Evolutionary conservation across 129 eudicot genomes (phyloP).

Genomic region (Deinandra increscens): DNA sequence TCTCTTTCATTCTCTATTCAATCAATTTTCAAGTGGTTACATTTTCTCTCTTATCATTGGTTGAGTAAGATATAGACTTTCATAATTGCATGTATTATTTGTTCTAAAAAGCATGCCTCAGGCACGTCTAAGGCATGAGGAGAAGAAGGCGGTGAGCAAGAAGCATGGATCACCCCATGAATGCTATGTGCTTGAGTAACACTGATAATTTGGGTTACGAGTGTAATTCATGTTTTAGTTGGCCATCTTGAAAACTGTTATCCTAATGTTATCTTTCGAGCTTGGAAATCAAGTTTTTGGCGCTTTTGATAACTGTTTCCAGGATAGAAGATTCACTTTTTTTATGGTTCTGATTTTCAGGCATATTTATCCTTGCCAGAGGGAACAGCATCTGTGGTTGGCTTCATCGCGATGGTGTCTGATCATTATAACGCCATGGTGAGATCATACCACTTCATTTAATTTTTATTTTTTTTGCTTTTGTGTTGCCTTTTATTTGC

Average conservation of each 20-base stretch:
- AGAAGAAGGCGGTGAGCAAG: too few species aligned
- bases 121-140: too few species aligned
- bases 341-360: conserved; percentile 34
- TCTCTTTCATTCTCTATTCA: not conserved
- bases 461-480: not conserved
- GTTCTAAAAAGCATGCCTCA: too few species aligned
- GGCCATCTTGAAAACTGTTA: conserved; percentile 8
- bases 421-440: conserved; percentile 51
- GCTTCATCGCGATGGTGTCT: conserved; percentile 68
- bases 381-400: conserved; percentile 69
- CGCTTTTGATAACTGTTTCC: not conserved
- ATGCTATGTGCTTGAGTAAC: not conserved
- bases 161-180: conserved; percentile 7
- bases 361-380: conserved; percentile 67
- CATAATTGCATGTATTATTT: not conserved
- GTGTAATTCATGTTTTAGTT: conserved; percentile 1
- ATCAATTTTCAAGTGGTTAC: not conserved
- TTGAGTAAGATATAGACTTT: conserved; percentile 5
- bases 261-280: conserved; percentile 13
- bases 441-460: conserved; percentile 19
- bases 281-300: not conserved
- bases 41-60: not conserved
- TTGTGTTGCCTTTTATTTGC: not conserved
- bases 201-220: conserved; percentile 1
- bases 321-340: conserved; percentile 21